A percentile compares a stretch with the other conserved stretches of the same genome.
Evolutionary conservation across 371 early-diverging fungal genomes (phyloP).

Genomic region (Umbelopsis sp.): DNA sequence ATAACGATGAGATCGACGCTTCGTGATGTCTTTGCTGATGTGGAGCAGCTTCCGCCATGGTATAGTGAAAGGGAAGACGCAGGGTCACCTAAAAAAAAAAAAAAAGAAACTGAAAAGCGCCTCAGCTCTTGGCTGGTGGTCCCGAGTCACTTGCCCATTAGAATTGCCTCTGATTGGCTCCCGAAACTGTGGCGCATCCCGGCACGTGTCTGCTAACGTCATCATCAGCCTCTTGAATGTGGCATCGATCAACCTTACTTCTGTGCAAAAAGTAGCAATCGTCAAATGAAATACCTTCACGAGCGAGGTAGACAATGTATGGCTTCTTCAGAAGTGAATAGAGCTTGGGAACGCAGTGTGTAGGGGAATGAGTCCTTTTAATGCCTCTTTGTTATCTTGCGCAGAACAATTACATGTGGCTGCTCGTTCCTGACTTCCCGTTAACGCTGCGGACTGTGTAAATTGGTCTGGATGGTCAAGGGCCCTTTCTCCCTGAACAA

Average conservation of each 20-base stretch:
- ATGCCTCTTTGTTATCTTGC: too few species aligned
- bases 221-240: not conserved
- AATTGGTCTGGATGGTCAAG: too few species aligned
- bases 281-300: too few species aligned
- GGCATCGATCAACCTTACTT: not conserved
- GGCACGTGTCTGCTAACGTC: not conserved
- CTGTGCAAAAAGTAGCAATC: too few species aligned
- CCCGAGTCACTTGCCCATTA: slow-evolving; percentile 3
- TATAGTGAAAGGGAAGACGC: not conserved
- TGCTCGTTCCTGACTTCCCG: too few species aligned
- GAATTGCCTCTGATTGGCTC: not conserved
- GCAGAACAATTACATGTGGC: too few species aligned
- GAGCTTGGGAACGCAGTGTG: too few species aligned
- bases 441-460: too few species aligned
- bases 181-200: not conserved
- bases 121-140: slow-evolving; percentile 13
- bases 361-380: too few species aligned
- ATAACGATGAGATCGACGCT: slow-evolving; percentile 6
- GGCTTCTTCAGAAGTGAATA: too few species aligned
- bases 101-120: not conserved
- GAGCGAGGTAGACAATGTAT: too few species aligned
- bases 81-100: slow-evolving; percentile 4
- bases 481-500: too few species aligned
- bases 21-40: slow-evolving; percentile 17
- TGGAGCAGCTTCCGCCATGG: slow-evolving; percentile 7